These are phyloP conservation scores for Calonectria multiphialidica DNA, from an alignment of 2,329 filamentous ascomycete species.

Conservation along the genomic window DNA sequence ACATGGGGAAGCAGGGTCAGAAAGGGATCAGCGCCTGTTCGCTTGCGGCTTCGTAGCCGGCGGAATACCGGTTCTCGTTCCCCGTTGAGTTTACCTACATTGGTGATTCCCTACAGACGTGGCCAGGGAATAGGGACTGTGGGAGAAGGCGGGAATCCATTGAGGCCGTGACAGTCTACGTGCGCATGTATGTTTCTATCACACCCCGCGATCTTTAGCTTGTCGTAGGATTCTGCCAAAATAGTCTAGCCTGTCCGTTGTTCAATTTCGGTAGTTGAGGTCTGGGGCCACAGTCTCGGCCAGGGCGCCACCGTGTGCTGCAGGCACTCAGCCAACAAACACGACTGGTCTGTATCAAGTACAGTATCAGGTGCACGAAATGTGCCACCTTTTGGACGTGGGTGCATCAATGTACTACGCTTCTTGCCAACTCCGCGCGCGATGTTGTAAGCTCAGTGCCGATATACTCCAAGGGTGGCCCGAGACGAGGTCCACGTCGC, in stretches of 20 bases:
- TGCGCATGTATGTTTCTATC: too few species aligned
- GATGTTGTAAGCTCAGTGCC: not conserved
- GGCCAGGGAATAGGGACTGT: not conserved
- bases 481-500: not conserved
- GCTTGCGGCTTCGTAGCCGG: not conserved
- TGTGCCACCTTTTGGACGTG: not conserved
- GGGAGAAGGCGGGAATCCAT: not conserved
- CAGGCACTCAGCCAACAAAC: not conserved
- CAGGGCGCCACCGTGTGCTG: not conserved
- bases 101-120: not conserved
- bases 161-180: not conserved
- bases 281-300: not conserved
- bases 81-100: not conserved
- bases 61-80: not conserved
- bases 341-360: not conserved
- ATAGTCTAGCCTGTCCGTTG: not conserved
- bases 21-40: not conserved
- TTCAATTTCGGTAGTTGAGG: slow-evolving; percentile 5
- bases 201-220: too few species aligned
- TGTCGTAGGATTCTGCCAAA: not conserved
- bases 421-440: not conserved
- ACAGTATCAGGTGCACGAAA: not conserved
- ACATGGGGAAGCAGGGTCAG: not conserved
- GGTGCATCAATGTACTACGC: not conserved
- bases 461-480: not conserved